phyloP scores from a whole-genome alignment of 1,139 yeast species.

The Sugiyamaella novakii region DNA sequence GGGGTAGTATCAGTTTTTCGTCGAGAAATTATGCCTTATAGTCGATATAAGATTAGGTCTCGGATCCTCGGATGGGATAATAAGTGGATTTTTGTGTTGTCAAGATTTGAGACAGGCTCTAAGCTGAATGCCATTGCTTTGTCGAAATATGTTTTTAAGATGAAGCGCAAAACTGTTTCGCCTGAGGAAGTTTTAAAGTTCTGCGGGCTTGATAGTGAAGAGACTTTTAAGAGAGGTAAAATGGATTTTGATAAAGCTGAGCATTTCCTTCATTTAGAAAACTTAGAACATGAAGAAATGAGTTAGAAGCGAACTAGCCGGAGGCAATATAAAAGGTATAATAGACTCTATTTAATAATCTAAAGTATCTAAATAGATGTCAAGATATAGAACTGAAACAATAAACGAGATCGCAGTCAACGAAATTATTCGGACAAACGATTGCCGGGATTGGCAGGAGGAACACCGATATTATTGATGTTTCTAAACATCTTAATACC shows the following conservation, averaged over 20 bases:
- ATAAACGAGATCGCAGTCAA: slow-evolving; percentile 12
- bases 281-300: slow-evolving; percentile 34
- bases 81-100: slow-evolving; percentile 78
- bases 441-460: slow-evolving; percentile 30
- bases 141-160: slow-evolving; percentile 79
- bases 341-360: slow-evolving; percentile 12
- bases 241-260: slow-evolving; percentile 45
- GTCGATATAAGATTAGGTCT: slow-evolving; percentile 56
- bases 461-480: slow-evolving; percentile 57
- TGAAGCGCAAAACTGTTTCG: slow-evolving; percentile 66
- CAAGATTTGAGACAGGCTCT: slow-evolving; percentile 55
- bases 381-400: slow-evolving; percentile 17
- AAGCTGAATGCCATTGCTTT: slow-evolving; percentile 62
- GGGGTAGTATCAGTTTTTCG: slow-evolving; percentile 68
- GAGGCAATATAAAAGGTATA: neutral
- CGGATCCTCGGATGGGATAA: slow-evolving; percentile 80
- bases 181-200: slow-evolving; percentile 61
- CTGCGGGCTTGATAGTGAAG: slow-evolving; percentile 60
- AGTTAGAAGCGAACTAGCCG: neutral
- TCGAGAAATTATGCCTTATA: slow-evolving; percentile 71
- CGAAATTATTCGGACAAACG: slow-evolving; percentile 25
- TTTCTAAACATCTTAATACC: slow-evolving; percentile 82
- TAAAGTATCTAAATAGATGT: slow-evolving; percentile 1
- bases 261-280: slow-evolving; percentile 42
- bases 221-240: slow-evolving; percentile 49